Evolutionary conservation across 495 filamentous ascomycete species (phyloP), one percentile per base, ranked within the genome.

Genomic region (Thozetella sp.): DNA sequence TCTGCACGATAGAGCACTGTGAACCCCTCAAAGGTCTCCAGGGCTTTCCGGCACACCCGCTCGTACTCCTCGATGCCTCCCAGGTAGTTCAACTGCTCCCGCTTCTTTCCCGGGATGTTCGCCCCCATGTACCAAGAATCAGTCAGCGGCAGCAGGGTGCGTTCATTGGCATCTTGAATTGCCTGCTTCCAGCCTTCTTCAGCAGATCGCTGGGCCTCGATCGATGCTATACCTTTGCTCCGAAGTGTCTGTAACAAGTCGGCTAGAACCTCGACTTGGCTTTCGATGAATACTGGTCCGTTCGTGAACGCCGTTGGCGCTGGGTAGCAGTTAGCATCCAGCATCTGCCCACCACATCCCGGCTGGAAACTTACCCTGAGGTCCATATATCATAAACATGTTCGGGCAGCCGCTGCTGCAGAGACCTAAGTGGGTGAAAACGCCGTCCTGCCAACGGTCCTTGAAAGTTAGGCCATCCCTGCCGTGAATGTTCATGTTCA

Each of bases 211-310:
- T n/a, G n/a, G n/a, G 59, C 60, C 24, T 73, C 74, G 53, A 84
- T 73, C 22, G 62, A 69, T 23, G 58, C 64, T 20, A 82, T 1
- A 1, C 72, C 73, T 1, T 76, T 56, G 0, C 61, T 23, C 19
- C 68, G 52, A 59, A 84, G 69, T 54, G 73, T 72, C 3, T 69
- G 64, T 25, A 87, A 81, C 6, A 57, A 67, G 2, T 78, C 73
- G 34, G 68, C 74, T 54, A 88, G 83, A 78, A 76, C 86, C 20
- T 78, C 66, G 19, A 75, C 81, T 61, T 88, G 79, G 37, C 81
- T 67, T 59, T 86, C 83, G 24, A 82, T 71, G 22, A 66, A 75
- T 0, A 75, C 74, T 0, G 84, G 84, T 2, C 82, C 83, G 63
- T 86, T 87, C 26, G 68, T 68, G 26, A 86, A 72, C 0, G 78